A percentile compares a stretch with the other conserved stretches of the same genome.
Conservation (phyloP, 768 basidiomycete species). For the Daedaleopsis nitida region DNA sequence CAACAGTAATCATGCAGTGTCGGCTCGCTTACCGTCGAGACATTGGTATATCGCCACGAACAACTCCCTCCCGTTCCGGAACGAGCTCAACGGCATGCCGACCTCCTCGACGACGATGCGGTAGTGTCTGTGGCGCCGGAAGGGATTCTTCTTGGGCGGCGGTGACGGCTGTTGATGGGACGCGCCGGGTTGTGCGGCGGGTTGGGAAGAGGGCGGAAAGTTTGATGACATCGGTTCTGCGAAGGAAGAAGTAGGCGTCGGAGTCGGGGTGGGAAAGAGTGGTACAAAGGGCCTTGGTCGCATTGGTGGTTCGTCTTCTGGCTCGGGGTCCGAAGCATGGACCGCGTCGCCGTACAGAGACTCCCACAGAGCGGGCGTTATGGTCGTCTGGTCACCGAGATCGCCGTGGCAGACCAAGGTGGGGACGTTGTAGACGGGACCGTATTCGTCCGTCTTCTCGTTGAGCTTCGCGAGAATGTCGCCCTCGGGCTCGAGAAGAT, state of each 20-base stretch:
- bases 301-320: neutral
- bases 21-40: neutral
- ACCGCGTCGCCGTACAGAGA: too few species aligned
- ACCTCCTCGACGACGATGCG: slow-evolving; percentile 20
- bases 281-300: too few species aligned
- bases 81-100: neutral
- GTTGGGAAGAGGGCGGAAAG: too few species aligned
- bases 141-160: neutral
- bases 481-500: slow-evolving; percentile 2
- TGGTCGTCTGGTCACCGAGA: neutral
- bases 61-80: too few species aligned
- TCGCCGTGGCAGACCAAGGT: slow-evolving; percentile 9
- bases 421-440: neutral
- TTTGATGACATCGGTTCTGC: too few species aligned
- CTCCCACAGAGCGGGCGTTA: too few species aligned
- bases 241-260: too few species aligned
- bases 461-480: slow-evolving; percentile 1
- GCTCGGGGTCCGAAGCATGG: neutral
- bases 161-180: too few species aligned
- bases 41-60: neutral
- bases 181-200: too few species aligned
- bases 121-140: slow-evolving; percentile 15
- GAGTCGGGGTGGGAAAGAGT: too few species aligned
- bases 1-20: too few species aligned
- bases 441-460: too few species aligned